Base-by-base conservation (phyloP, 73 alveolate genomes). In the Paramecium tetraurelia region DNA sequence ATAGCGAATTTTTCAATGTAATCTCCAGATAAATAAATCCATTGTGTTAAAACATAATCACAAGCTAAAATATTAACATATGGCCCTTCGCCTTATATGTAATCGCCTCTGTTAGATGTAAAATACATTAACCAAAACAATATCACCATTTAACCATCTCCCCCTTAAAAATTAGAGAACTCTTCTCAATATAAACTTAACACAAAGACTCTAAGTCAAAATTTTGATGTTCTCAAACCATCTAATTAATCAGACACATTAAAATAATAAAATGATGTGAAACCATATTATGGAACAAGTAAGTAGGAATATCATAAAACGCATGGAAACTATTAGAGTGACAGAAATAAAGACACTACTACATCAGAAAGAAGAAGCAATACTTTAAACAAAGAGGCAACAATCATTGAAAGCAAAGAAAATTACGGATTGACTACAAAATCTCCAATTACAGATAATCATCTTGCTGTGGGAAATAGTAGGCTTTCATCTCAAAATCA, bases 11-110 rank as follows among this genome's bases (percentile, higher is more conserved):
- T 35, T 20, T 8, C 72, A 24, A 80, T 80, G 90, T 46, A 80
- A 48, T 44, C 76, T 44, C 90, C 90, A 24, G 90, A 80, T 80
- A 80, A 80, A 46, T 18, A 80, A 20, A 27, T 80, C 20, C 46
- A 80, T 80, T 33, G 63, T 46, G 35, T 76, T 38, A 80, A 80
- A 46, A 80, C 76, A 22, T 80, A 5, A 43, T 44, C 76, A 24
- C 14, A 80, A 35, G 90, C 90, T 10, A 80, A 80, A 48, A 80
- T 80, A 59, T 46, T 43, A 46, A 80, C 90, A 12, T 27, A 44
- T 20, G 57, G 46, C 12, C 22, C 76, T 3, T 44, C 76, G 20
- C 90, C 90, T n/a, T 80, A 80, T 80, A 48, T 80, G 41, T 58
- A 80, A 80, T 80, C 77, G 2, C 90, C 90, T 4, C 3, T 24